Evolutionary conservation across 257 asterid species (phyloP), one percentile per base, ranked within the genome.

Genomic region (Rubia yunnanensis): DNA sequence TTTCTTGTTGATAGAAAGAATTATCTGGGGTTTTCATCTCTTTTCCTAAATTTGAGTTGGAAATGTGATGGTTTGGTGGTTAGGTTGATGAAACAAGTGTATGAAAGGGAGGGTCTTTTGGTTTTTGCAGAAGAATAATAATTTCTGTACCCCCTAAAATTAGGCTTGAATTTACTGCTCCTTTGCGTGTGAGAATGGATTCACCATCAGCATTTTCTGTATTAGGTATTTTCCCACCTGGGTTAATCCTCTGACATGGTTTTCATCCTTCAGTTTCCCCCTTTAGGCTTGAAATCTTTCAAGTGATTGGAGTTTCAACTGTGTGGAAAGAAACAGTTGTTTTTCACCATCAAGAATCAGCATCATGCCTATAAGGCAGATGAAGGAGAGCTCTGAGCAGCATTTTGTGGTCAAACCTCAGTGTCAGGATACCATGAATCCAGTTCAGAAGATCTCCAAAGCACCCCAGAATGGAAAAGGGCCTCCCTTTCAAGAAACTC

Each of bases 311-410:
- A 67, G 58, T 68, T 62, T 76, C 28, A 60, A 60, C 49, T 41
- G 60, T 50, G 11, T 57, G 56, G 50, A 66, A 66, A 15, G 7
- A 50, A 20, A 50, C 39, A 46, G 66, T 58, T 5, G 55, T 65
- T 64, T 62, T 71, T 39, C 55, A 64, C 46, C 65, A 20, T 55
- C 73, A 18, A 65, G 66, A 69, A 61, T 44, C 60, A 59, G 49
- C 79, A 71, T 64, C 88, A 92, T 92, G 97, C 95, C 99, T 66
- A 64, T 83, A 60, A 86, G 95, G 92, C 91, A 86, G 69, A 82
- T 86, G 89, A 94, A 78, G 70, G 96, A 88, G 73, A 77, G 71
- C 72, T 62, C 88, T 57, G 95, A 88, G 36, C 95, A 85, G 17
- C 91, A 84, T 72, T 74, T 77, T 71, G 92, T 85, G 55, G 75